phyloP scores from a whole-genome alignment of 306 rosid genomes.

The Aeschynomene evenia region DNA sequence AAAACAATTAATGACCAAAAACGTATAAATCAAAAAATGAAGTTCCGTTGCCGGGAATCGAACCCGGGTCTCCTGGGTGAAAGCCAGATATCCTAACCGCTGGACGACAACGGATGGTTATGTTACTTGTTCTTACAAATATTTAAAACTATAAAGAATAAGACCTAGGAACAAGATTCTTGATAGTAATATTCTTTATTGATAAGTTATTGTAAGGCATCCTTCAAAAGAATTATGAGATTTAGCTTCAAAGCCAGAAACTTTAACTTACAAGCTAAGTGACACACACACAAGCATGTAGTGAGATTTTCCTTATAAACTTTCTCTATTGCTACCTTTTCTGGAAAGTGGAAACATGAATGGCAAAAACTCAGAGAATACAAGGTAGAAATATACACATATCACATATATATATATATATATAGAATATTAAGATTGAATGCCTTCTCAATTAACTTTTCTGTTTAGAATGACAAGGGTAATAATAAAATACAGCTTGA shows the following conservation, averaged over 20 bases:
- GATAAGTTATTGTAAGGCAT: no score
- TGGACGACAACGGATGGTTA: constrained; percentile 83
- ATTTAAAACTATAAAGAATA: no score
- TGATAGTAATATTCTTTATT: no score
- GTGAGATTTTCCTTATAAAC: no score
- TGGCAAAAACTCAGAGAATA: constrained; percentile 12
- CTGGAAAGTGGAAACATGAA: neutral
- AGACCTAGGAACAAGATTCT: neutral
- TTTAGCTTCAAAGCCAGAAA: constrained; percentile 16
- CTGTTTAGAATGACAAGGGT: neutral
- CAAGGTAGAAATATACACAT: no score
- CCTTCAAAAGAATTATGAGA: neutral
- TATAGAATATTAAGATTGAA: neutral
- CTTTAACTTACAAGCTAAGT: constrained; percentile 32
- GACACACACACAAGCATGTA: neutral
- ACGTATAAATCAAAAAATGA: no score
- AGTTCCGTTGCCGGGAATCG: constrained; percentile 93
- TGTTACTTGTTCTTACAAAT: no score
- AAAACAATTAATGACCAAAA: no score
- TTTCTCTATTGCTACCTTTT: neutral
- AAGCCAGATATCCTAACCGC: constrained; percentile 99
- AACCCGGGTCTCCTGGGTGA: constrained; percentile 99
- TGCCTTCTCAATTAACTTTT: no score
- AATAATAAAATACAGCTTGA: constrained; percentile 32
- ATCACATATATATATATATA: no score